Evolutionary conservation across 2,329 filamentous ascomycete species (phyloP), one percentile per base, ranked within the genome.

Genomic region (Penicillium concentricum): DNA sequence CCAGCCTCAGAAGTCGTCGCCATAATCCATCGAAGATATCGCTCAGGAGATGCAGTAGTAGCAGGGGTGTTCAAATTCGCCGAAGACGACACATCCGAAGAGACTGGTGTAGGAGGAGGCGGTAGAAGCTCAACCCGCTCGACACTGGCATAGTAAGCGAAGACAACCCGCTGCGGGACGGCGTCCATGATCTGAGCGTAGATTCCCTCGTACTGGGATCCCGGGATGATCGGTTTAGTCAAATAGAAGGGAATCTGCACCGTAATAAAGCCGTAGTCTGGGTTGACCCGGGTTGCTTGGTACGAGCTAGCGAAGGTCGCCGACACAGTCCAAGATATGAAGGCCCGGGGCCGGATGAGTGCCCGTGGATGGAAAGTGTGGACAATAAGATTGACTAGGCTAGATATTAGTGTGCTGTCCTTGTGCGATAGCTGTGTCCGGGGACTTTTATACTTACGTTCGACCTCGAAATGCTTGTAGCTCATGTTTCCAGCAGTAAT

Each of bases 1-100:
- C 70, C 69, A 10, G 73, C 71, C 55, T 75, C 65, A 16, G 72
- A 74, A 10, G 70, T 70, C 7, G 72, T 75, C 4, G 70, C 72
- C 72, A 75, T 74, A 4, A 64, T 69, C 73, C 73, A 76, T 41
- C 72, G 67, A 24, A 66, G 57, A 7, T 28, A 39, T 66, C 44
- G 50, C 16, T 10, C 34, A 15, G 48, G n/a, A 12, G 10, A 26
- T n/a, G n/a, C n/a, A n/a, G n/a, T n/a, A 1, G 22, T 24, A 28
- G 41, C 22, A 38, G 26, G 4, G 15, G 26, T 12, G 15, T 10
- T 28, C 12, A 8, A 18, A 24, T 34, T 10, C 1, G 15, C 3
- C 4, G 42, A 13, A 39, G 43, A 24, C 16, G 41, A 9, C 5
- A 8, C 22, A 20, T 6, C 16, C 26, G 18, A 18, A 28, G 26